A percentile compares a stretch with the other conserved stretches of the same genome.
These are phyloP conservation scores for Blastobotrys chiropterorum DNA, from an alignment of 805 yeast species.

Conservation along the genomic window DNA sequence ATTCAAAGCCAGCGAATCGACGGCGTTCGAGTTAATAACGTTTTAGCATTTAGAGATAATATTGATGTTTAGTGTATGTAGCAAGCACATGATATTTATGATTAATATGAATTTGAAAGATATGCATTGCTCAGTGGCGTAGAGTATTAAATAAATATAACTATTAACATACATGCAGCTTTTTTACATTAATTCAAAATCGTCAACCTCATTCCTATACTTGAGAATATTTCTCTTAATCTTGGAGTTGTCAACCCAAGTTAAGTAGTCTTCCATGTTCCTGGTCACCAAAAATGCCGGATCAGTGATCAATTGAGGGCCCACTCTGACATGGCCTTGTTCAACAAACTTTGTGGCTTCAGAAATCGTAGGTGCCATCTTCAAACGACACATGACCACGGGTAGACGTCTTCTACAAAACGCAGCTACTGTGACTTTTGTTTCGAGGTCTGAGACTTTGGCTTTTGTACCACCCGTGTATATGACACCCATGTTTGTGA, in stretches of 20 bases:
- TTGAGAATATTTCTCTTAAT: constrained; percentile 83
- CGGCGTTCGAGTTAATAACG: constrained; percentile 59
- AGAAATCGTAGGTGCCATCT: constrained; percentile 82
- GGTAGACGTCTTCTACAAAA: constrained; percentile 88
- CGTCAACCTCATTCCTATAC: constrained; percentile 67
- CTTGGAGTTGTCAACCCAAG: constrained; percentile 97
- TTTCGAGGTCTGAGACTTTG: constrained; percentile 87
- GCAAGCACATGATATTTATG: background rate
- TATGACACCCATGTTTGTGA: constrained; percentile 81
- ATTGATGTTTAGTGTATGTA: constrained; percentile 44
- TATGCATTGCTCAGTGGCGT: background rate
- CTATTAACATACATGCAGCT: background rate
- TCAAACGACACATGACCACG: constrained; percentile 87
- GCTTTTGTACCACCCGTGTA: constrained; percentile 57
- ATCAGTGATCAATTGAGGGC: constrained; percentile 92
- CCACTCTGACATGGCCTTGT: constrained; percentile 97
- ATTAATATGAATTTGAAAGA: background rate
- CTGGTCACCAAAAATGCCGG: constrained; percentile 92
- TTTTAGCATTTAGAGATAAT: constrained; percentile 60
- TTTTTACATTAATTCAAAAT: constrained; percentile 45
- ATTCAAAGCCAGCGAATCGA: constrained; percentile 40
- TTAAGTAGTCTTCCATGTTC: constrained; percentile 90
- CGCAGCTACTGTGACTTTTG: constrained; percentile 86
- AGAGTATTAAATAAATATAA: background rate
- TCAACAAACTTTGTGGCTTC: constrained; percentile 91